Evolutionary conservation across 176 grass and related monocot species (phyloP), one percentile per base, ranked within the genome.

Genomic region (Zoysia pacifica): DNA sequence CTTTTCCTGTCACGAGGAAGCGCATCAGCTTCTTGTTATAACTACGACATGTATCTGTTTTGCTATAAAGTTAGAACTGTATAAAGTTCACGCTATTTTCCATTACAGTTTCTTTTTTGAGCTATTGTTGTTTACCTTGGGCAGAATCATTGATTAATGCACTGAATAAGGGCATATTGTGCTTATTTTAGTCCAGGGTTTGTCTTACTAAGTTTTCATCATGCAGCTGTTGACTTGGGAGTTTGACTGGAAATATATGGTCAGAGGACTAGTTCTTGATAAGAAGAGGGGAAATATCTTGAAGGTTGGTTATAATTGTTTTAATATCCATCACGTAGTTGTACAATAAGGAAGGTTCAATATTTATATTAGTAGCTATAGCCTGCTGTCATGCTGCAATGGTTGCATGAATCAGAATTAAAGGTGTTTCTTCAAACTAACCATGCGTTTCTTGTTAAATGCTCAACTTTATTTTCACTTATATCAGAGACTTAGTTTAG

Each of bases 201-300:
- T 44, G 0, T 47, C 75, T 72, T 82, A 72, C 43, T 56, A 47
- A 83, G 69, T 77, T 82, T 84, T 90, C 64, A 82, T 85, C 18
- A 54, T 89, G 58, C 84, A 98, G 96, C 72, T 98, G 65, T 80
- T 94, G 68, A 87, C 87, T 74, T 98, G 96, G 96, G 72, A 92
- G 44, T 98, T 98, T 80, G 88, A 98, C 66, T 98, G 92, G 96
- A 98, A 89, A 83, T 98, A 98, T 79, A 98, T 98, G 96, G 96
- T 98, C 36, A 91, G 96, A 69, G 96, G 96, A 76, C 75, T 98
- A 74, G 96, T 98, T 79, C 86, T 98, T 82, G 96, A 98, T 74
- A 98, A 98, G 86, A 98, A 93, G 72, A 94, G 91, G 85, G 96
- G 96, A 78, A 98, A 98, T 89, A 94, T 98, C 65, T 93, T 97